phyloP scores from a whole-genome alignment of 202 grass and related monocot genomes.

The Eragrostis tef region DNA sequence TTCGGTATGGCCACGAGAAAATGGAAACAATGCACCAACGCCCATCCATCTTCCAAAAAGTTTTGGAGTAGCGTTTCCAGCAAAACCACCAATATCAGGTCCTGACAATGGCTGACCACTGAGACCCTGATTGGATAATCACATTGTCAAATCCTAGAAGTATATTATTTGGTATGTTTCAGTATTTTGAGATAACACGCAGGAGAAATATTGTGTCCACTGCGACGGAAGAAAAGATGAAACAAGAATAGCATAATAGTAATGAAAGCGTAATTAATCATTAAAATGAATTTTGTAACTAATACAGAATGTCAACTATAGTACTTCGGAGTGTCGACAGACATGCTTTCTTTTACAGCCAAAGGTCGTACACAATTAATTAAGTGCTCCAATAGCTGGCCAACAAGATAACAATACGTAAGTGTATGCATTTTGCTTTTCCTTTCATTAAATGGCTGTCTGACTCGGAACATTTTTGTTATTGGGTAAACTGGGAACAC shows the following conservation, averaged over 20 bases:
- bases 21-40: slow-evolving; percentile 82
- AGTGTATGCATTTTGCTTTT: not conserved
- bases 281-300: not conserved
- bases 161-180: not conserved
- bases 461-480: not conserved
- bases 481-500: not conserved
- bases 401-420: not conserved
- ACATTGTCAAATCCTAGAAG: slow-evolving; percentile 31
- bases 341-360: slow-evolving; percentile 29
- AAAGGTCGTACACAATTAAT: not conserved
- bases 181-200: not conserved
- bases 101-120: slow-evolving; percentile 94
- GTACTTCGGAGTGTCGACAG: not conserved
- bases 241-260: not conserved
- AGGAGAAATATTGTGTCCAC: not conserved
- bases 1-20: slow-evolving; percentile 87
- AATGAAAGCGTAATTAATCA: not conserved
- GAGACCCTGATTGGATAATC: slow-evolving; percentile 64
- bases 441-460: not conserved
- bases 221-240: not conserved
- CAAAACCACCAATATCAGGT: slow-evolving; percentile 97
- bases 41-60: slow-evolving; percentile 99
- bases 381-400: not conserved
- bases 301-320: not conserved
- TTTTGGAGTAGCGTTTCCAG: slow-evolving; percentile 85